Evolutionary conservation across 2,329 filamentous ascomycete genomes (phyloP).

Genomic region (Colletotrichum sp.): DNA sequence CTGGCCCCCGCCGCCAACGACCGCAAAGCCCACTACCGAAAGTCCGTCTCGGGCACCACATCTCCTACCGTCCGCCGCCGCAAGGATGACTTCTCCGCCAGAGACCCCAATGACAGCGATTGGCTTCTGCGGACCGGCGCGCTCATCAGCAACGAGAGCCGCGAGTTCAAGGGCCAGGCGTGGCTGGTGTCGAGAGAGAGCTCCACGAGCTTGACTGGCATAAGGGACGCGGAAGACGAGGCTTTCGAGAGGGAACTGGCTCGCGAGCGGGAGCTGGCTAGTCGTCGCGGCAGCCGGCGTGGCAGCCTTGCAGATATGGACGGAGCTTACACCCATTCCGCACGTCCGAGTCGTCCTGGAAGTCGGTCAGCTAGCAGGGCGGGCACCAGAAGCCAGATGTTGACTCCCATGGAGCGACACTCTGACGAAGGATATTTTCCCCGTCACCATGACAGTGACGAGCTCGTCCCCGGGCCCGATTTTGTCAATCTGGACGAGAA

Average conservation of each 20-base stretch:
- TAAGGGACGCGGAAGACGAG: constrained; percentile 57
- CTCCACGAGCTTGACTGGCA: constrained; percentile 64
- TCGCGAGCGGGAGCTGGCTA: constrained; percentile 53
- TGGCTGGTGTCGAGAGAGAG: constrained; percentile 72
- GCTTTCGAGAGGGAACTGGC: constrained; percentile 56
- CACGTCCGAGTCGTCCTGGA: constrained; percentile 31
- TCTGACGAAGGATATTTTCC: constrained; percentile 49
- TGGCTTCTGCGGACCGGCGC: constrained; percentile 71
- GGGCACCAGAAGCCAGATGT: constrained; percentile 45
- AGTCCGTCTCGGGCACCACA: constrained; percentile 31
- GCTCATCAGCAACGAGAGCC: constrained; percentile 63
- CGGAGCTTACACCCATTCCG: constrained; percentile 27
- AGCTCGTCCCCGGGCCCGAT: constrained; percentile 57
- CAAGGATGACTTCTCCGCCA: constrained; percentile 11
- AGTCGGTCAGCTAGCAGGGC: constrained; percentile 56
- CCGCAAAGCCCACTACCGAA: constrained; percentile 24
- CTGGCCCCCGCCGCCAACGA: constrained; percentile 36
- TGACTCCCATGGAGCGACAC: constrained; percentile 47
- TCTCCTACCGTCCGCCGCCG: constrained; percentile 31
- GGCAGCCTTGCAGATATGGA: constrained; percentile 48
- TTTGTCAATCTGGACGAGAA: constrained; percentile 68
- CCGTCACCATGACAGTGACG: constrained; percentile 32
- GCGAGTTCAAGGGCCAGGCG: constrained; percentile 71
- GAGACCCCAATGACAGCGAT: constrained; percentile 58
- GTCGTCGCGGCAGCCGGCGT: constrained; percentile 52